Evolutionary conservation across 2,329 filamentous ascomycete species (phyloP).

Genomic region (Whalleya microplaca): DNA sequence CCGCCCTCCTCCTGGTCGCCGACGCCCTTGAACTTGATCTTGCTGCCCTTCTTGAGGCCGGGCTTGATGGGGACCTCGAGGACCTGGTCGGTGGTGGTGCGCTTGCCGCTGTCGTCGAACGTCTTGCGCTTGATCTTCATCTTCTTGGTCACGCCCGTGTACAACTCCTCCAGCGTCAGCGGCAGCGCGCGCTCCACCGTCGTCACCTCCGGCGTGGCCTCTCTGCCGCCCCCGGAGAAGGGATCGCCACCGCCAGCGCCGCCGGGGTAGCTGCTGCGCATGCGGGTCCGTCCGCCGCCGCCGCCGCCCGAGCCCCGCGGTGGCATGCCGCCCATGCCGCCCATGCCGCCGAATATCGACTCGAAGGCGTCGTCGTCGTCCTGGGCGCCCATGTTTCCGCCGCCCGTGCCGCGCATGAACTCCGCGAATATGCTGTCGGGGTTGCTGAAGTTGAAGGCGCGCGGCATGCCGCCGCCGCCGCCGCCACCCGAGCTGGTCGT

Average conservation of each 20-base stretch:
- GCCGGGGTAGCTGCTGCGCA: slow-evolving; percentile 46
- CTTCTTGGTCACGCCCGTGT: slow-evolving; percentile 87
- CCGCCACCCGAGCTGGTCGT: slow-evolving; percentile 58
- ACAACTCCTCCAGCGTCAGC: slow-evolving; percentile 86
- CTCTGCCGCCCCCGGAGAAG: slow-evolving; percentile 37
- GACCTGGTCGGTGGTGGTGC: slow-evolving; percentile 84
- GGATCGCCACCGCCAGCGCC: slow-evolving; percentile 39
- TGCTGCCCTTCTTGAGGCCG: slow-evolving; percentile 93
- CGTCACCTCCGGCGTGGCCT: slow-evolving; percentile 80
- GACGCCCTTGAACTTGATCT: slow-evolving; percentile 98
- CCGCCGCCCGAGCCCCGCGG: no score
- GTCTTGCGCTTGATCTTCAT: slow-evolving; percentile 98
- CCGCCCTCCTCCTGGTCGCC: slow-evolving; percentile 97
- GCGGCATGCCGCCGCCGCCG: slow-evolving; percentile 52
- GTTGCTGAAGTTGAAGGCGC: slow-evolving; percentile 76
- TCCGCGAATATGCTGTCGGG: slow-evolving; percentile 84
- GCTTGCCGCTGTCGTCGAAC: slow-evolving; percentile 84
- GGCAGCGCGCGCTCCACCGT: slow-evolving; percentile 85
- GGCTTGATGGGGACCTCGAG: slow-evolving; percentile 95
- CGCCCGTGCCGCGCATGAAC: slow-evolving; percentile 67
- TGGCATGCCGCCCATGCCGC: slow-evolving; percentile 50
- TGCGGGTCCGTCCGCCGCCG: slow-evolving; percentile 38
- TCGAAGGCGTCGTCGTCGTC: slow-evolving; percentile 53
- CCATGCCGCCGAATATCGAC: slow-evolving; percentile 57
- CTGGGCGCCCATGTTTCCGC: slow-evolving; percentile 42